Conservation (phyloP, 108 stramenopile species). For the Skeletonema tropicum region DNA sequence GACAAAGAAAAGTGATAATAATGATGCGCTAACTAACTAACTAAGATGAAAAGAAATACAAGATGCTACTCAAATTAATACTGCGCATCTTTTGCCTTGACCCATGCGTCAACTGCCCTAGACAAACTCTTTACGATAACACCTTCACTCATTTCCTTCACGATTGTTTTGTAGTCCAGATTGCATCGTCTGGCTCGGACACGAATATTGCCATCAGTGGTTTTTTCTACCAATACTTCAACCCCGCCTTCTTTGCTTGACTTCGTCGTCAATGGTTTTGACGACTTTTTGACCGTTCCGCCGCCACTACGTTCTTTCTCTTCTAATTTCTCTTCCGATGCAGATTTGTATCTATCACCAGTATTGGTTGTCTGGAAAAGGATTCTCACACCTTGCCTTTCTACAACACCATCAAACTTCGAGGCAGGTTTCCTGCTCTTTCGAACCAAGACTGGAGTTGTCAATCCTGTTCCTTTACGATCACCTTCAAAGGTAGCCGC, state of each 20-base stretch:
- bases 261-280: slow-evolving; percentile 3
- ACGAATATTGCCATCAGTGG: slow-evolving; percentile 48
- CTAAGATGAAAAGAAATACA: background rate
- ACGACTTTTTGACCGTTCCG: slow-evolving; percentile 4
- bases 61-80: background rate
- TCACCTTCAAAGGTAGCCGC: slow-evolving; percentile 40
- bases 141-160: slow-evolving; percentile 82
- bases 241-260: slow-evolving; percentile 74
- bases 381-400: slow-evolving; percentile 61
- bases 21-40: background rate
- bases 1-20: background rate
- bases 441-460: slow-evolving; percentile 68
- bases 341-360: slow-evolving; percentile 67
- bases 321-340: slow-evolving; percentile 62
- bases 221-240: slow-evolving; percentile 76
- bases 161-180: slow-evolving; percentile 65
- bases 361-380: slow-evolving; percentile 77
- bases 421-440: slow-evolving; percentile 40
- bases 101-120: slow-evolving; percentile 68
- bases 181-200: slow-evolving; percentile 84
- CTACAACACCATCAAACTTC: slow-evolving; percentile 40
- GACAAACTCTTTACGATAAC: slow-evolving; percentile 70
- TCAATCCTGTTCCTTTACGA: slow-evolving; percentile 68
- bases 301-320: slow-evolving; percentile 40
- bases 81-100: slow-evolving; percentile 7